Conservation (phyloP, 768 basidiomycete genomes). For the Phaffia australis region DNA sequence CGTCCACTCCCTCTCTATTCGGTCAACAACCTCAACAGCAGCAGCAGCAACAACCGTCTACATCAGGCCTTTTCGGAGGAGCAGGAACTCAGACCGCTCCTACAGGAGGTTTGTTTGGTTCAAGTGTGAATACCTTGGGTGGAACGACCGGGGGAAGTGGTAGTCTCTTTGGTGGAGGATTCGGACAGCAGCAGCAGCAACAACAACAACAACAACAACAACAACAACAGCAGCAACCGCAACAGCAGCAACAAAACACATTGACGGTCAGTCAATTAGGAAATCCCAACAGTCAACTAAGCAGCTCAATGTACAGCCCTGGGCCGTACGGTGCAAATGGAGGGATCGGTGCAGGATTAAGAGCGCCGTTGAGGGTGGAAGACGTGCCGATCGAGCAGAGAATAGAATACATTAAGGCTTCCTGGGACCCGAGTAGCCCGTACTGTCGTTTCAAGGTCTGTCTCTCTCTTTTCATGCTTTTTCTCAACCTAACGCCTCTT, state of each 20-base stretch:
- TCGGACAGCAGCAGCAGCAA: neutral
- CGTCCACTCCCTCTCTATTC: conserved; percentile 19
- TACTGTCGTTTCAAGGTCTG: conserved; percentile 36
- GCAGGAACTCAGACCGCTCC: neutral
- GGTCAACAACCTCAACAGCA: conserved; percentile 23
- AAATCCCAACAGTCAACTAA: conserved; percentile 2
- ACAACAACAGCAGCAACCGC: conserved; percentile 12
- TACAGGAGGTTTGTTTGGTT: conserved; percentile 10
- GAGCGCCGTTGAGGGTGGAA: conserved; percentile 15
- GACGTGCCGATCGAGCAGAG: conserved; percentile 34
- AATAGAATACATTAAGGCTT: conserved; percentile 33
- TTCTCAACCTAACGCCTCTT: neutral
- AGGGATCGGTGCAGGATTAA: conserved; percentile 3
- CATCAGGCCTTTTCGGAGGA: conserved; percentile 14
- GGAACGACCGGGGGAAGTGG: neutral
- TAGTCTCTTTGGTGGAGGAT: conserved; percentile 3
- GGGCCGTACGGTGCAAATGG: conserved; percentile 12
- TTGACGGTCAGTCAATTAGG: conserved; percentile 13
- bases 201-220: conserved; percentile 14
- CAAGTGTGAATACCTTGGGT: neutral
- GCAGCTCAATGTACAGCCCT: neutral
- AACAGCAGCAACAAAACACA: conserved; percentile 19
- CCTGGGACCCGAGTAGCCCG: conserved; percentile 33
- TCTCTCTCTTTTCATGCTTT: conserved; percentile 18
- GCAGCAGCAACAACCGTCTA: conserved; percentile 16